Evolutionary conservation across 768 basidiomycete genomes (phyloP).

Genomic region (Agaricus blazei): DNA sequence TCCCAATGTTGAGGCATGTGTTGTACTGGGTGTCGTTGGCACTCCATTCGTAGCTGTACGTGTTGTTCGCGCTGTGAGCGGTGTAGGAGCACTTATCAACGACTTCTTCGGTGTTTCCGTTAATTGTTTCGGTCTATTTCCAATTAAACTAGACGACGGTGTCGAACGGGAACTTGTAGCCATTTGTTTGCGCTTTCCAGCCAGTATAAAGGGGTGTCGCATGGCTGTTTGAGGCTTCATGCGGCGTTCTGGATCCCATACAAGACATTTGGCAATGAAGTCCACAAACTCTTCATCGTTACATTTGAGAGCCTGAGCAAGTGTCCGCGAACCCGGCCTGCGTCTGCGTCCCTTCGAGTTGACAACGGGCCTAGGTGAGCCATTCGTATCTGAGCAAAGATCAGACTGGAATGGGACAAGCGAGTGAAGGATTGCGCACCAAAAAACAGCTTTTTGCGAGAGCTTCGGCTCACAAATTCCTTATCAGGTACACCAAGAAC

Average conservation of each 20-base stretch:
- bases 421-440: constrained; percentile 45
- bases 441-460: constrained; percentile 93
- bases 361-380: constrained; percentile 88
- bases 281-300: constrained; percentile 96
- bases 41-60: constrained; percentile 49
- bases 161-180: constrained; percentile 49
- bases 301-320: constrained; percentile 84
- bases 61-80: constrained; percentile 72
- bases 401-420: constrained; percentile 6
- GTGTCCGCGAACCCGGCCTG: constrained; percentile 85
- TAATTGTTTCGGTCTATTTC: constrained; percentile 47
- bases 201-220: constrained; percentile 84
- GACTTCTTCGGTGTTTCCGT: constrained; percentile 83
- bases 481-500: constrained; percentile 94
- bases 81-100: constrained; percentile 84
- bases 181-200: constrained; percentile 46
- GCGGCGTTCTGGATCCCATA: constrained; percentile 96
- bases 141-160: constrained; percentile 50
- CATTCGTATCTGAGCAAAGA: constrained; percentile 69
- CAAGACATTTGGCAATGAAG: constrained; percentile 94
- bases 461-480: constrained; percentile 90
- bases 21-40: constrained; percentile 54
- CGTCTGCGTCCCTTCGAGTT: constrained; percentile 95
- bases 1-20: constrained; percentile 52
- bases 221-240: constrained; percentile 91